Evolutionary conservation across 441 rosid genomes (phyloP).

Genomic region (Croton setiger): DNA sequence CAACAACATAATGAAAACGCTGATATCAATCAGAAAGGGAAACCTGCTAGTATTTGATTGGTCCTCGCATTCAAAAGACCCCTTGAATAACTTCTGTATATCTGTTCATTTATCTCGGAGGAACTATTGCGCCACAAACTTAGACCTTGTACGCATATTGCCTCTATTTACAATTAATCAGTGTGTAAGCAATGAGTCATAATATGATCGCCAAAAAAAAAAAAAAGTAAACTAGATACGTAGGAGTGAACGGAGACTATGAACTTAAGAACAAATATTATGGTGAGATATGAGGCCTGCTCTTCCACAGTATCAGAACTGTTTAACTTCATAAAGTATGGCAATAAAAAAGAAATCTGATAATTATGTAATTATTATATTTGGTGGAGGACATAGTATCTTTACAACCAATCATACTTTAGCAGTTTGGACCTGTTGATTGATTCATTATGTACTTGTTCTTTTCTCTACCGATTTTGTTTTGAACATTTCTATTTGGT

Average conservation of each 20-base stretch:
- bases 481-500: background rate
- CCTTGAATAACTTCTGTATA: conserved; percentile 51
- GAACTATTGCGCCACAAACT: conserved; percentile 67
- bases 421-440: background rate
- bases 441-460: background rate
- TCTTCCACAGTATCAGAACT: background rate
- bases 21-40: conserved; percentile 9
- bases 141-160: conserved; percentile 55
- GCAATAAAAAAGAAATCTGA: background rate
- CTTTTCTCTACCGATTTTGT: background rate
- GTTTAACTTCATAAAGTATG: background rate
- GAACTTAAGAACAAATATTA: background rate
- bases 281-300: background rate
- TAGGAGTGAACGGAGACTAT: background rate
- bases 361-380: background rate
- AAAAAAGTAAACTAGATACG: too few species aligned
- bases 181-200: conserved; percentile 3
- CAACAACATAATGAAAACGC: background rate
- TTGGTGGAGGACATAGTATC: background rate
- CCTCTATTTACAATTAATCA: conserved; percentile 31
- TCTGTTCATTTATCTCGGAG: conserved; percentile 62
- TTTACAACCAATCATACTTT: background rate
- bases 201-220: background rate
- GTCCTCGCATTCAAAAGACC: conserved; percentile 48
- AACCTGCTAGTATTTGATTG: conserved; percentile 74